Evolutionary conservation across 495 filamentous ascomycete genomes (phyloP).

Genomic region (Durotheca rogersii): DNA sequence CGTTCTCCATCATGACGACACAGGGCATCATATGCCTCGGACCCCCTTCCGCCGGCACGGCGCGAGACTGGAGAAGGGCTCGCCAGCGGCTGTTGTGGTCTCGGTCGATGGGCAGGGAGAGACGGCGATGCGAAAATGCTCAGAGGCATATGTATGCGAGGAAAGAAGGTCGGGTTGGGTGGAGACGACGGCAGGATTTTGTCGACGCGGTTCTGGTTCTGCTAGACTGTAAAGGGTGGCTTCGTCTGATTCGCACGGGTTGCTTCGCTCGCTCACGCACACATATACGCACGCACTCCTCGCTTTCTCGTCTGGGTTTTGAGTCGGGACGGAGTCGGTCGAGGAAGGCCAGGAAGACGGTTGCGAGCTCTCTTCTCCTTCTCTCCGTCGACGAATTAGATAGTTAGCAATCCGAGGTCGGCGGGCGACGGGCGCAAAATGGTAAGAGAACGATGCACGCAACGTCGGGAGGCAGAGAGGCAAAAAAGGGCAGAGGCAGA

Average conservation of each 20-base stretch:
- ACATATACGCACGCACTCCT: too few species aligned
- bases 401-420: constrained; percentile 11
- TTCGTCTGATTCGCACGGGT: constrained; percentile 20
- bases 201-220: constrained; percentile 10
- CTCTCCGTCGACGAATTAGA: constrained; percentile 16
- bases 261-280: too few species aligned
- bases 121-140: constrained; percentile 20
- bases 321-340: too few species aligned
- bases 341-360: constrained; percentile 13
- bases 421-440: constrained; percentile 10
- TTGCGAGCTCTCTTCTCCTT: constrained; percentile 8
- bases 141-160: constrained; percentile 22
- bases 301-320: too few species aligned
- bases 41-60: constrained; percentile 40
- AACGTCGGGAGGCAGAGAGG: too few species aligned
- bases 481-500: too few species aligned
- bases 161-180: constrained; percentile 3
- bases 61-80: constrained; percentile 32
- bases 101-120: constrained; percentile 16
- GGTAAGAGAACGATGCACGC: constrained; percentile 3
- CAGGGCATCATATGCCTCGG: constrained; percentile 41
- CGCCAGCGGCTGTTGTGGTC: constrained; percentile 17
- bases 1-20: constrained; percentile 55
- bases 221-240: neutral
- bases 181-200: neutral